Evolutionary conservation across 192 early-diverging fungal species (phyloP).

Genomic region (Phycomyces blakesleeanus): DNA sequence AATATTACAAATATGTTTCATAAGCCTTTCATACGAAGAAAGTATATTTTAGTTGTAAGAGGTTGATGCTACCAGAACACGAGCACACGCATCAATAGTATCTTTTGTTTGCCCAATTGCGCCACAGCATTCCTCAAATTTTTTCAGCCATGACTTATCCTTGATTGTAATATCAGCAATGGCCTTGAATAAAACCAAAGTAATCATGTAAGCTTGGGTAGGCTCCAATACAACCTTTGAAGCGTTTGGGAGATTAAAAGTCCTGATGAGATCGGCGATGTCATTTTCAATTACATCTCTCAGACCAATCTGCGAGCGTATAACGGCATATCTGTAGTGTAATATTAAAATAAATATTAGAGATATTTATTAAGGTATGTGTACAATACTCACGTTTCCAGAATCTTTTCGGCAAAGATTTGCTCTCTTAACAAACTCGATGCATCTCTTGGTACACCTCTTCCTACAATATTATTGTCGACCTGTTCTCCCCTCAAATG

Average conservation of each 20-base stretch:
- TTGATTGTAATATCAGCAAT: constrained; percentile 6
- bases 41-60: no score
- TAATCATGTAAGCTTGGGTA: constrained; percentile 37
- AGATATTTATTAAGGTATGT: no score
- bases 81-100: constrained; percentile 38
- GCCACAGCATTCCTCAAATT: constrained; percentile 31
- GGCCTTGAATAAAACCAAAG: constrained; percentile 34
- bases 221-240: constrained; percentile 27
- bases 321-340: constrained; percentile 19
- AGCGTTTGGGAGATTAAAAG: constrained; percentile 32
- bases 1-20: no score
- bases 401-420: constrained; percentile 39
- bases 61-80: constrained; percentile 22
- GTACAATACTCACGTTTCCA: constrained; percentile 36
- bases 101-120: constrained; percentile 34
- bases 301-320: constrained; percentile 30
- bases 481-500: not conserved
- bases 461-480: not conserved
- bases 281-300: constrained; percentile 29
- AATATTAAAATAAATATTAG: not conserved
- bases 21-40: no score
- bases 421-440: constrained; percentile 24
- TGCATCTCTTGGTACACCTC: constrained; percentile 6
- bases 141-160: constrained; percentile 3
- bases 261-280: constrained; percentile 32